Base-by-base conservation (phyloP, 2,329 filamentous ascomycete genomes). In the Epichloe hybrida region DNA sequence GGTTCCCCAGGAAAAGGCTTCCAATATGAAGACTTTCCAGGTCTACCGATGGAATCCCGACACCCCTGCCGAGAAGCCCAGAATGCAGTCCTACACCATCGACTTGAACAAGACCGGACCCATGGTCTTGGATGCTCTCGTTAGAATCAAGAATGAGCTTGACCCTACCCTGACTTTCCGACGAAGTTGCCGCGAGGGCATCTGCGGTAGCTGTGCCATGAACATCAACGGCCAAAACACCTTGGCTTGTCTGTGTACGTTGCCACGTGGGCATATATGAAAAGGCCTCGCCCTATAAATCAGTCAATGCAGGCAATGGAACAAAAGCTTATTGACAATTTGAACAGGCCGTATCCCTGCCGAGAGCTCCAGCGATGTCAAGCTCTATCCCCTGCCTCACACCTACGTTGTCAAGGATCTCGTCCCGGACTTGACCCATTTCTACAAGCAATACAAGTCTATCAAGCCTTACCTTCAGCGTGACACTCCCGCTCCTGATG, bases 401-500 rank as follows among this genome's bases (percentile, higher is more conserved):
- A 96, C 90, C 70, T 98, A 96, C 72, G 88, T 98, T 61, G 90
- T 98, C 73, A 98, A 97, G 81, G 93, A 98, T 69, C 82, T 98
- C 56, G 93, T 98, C 36, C 91, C 93, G 53, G 93, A 98, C 68
- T 76, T 98, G 74, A 98, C 93, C 56, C 86, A 93, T 65, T 97
- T 98, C 76, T 98, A 98, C 82, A 97, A 97, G 80, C 93, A 98
- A 78, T 98, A 98, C 81, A 95, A 96, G 74, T 96, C 90, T 15
- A 96, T 98, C 74, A 95, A 97, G 83, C 93, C 93, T 42, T 98
- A 95, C 70, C 83, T 98, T 50, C 93, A 97, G 76, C 82, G 89
- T 64, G 84, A 90, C 57, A 93, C 88, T 31, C 84, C 87, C 50
- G 74, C 88, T 42, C 80, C 83, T 59, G 87, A 96, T 66, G 88